phyloP scores from a whole-genome alignment of 768 basidiomycete species.

The Suillus sp. region DNA sequence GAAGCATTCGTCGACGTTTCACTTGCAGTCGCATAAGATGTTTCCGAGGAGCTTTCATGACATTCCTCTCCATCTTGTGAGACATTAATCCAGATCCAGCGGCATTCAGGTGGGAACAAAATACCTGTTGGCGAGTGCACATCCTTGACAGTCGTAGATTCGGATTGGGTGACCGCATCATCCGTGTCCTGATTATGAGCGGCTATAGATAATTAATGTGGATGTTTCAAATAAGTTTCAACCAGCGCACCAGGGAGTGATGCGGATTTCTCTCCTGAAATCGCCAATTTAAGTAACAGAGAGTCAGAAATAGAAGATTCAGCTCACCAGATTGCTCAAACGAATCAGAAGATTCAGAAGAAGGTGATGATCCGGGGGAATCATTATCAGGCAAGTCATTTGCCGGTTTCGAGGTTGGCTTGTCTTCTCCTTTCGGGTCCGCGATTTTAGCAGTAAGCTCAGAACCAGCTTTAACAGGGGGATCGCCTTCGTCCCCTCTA shows the following conservation, averaged over 20 bases:
- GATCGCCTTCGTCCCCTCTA: conserved; percentile 22
- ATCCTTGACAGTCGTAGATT: background rate
- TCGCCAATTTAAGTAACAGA: conserved; percentile 1
- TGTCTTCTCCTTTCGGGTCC: conserved; percentile 1
- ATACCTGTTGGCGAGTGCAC: background rate
- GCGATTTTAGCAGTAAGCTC: background rate
- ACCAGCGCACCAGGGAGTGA: conserved; percentile 4
- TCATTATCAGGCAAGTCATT: conserved; percentile 10
- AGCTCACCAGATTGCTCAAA: conserved; percentile 8
- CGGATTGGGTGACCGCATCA: conserved; percentile 4
- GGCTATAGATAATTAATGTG: conserved; percentile 4
- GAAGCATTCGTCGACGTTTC: conserved; percentile 17
- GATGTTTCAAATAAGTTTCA: conserved; percentile 1
- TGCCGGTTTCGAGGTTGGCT: background rate
- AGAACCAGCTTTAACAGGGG: conserved; percentile 14
- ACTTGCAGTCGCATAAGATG: conserved; percentile 4
- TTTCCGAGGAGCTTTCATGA: conserved; percentile 10
- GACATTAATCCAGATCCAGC: background rate
- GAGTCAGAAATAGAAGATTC: background rate
- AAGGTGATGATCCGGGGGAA: conserved; percentile 8
- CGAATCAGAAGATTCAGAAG: conserved; percentile 8
- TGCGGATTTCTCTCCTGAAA: conserved; percentile 3
- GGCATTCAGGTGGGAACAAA: background rate
- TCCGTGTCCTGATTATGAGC: conserved; percentile 5
- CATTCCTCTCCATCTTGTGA: conserved; percentile 20